A percentile compares a stretch with the other conserved stretches of the same genome.
Evolutionary conservation across 371 early-diverging fungal species (phyloP).

Genomic region (Circinella umbellata): DNA sequence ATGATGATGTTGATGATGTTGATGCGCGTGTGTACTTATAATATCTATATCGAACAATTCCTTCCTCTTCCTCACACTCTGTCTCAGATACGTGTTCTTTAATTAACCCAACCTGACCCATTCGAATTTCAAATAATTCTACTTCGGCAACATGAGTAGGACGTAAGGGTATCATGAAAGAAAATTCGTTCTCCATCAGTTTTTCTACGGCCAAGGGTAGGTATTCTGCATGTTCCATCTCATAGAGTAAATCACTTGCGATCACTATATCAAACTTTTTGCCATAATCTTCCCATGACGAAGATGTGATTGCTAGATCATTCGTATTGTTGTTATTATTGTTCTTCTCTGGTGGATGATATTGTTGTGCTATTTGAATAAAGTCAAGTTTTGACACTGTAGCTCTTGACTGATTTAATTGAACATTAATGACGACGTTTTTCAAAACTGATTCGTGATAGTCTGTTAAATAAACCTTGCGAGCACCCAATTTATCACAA

Average conservation of each 20-base stretch:
- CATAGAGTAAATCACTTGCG: slow-evolving; percentile 53
- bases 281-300: slow-evolving; percentile 26
- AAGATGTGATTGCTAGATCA: neutral
- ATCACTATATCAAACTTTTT: slow-evolving; percentile 41
- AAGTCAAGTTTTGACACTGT: slow-evolving; percentile 44
- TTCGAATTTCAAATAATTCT: slow-evolving; percentile 37
- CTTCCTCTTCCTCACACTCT: slow-evolving; percentile 48
- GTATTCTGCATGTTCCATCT: slow-evolving; percentile 53
- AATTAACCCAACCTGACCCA: slow-evolving; percentile 33
- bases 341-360: too few relatives aligned
- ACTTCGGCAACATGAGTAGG: slow-evolving; percentile 47
- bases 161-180: slow-evolving; percentile 53
- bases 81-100: slow-evolving; percentile 20
- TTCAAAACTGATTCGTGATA: slow-evolving; percentile 53
- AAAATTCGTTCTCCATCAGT: slow-evolving; percentile 43
- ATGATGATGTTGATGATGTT: neutral
- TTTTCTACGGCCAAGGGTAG: slow-evolving; percentile 43
- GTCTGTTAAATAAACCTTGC: slow-evolving; percentile 42
- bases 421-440: slow-evolving; percentile 47
- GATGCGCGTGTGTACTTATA: slow-evolving; percentile 27
- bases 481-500: slow-evolving; percentile 46
- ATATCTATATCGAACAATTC: slow-evolving; percentile 42
- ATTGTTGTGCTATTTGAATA: slow-evolving; percentile 32
- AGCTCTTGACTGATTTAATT: slow-evolving; percentile 36
- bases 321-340: too few relatives aligned